Percentiles rank a stretch among this genome's conserved stretches.
These are phyloP conservation scores for Hypoxylon sp. DNA, from an alignment of 2,329 filamentous ascomycete genomes.

Conservation along the genomic window DNA sequence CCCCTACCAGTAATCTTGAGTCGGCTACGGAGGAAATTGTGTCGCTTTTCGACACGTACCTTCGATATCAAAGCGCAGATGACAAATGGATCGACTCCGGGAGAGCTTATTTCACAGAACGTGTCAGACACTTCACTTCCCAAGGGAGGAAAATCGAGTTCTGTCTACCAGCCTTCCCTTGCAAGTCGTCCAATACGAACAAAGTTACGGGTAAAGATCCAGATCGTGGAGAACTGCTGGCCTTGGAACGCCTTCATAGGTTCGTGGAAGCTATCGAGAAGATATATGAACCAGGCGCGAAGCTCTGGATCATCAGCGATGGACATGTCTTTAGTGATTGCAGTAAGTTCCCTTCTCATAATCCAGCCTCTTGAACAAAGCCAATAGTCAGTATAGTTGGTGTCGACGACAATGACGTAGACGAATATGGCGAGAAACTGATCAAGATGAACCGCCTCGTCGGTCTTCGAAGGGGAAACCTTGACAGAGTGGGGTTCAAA, in stretches of 20 bases:
- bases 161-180: conserved; percentile 56
- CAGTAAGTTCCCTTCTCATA: conserved; percentile 46
- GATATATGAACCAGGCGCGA: conserved; percentile 53
- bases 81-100: conserved; percentile 34
- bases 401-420: conserved; percentile 59
- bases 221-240: conserved; percentile 55
- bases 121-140: conserved; percentile 36
- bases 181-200: conserved; percentile 55
- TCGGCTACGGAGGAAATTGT: conserved; percentile 23
- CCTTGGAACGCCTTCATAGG: conserved; percentile 50
- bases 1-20: not conserved
- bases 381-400: conserved; percentile 51
- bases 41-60: conserved; percentile 33
- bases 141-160: conserved; percentile 27
- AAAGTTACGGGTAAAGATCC: conserved; percentile 54
- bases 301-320: conserved; percentile 57
- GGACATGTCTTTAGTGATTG: conserved; percentile 59
- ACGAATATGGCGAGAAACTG: conserved; percentile 56
- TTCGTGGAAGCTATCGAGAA: conserved; percentile 51
- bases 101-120: conserved; percentile 29
- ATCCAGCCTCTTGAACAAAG: not conserved
- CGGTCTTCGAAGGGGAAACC: conserved; percentile 43
- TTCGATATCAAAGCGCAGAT: conserved; percentile 34
- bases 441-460: conserved; percentile 55
- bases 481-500: conserved; percentile 48